Conservation (phyloP, 768 basidiomycete genomes). For the Holtermannia corniformis region DNA sequence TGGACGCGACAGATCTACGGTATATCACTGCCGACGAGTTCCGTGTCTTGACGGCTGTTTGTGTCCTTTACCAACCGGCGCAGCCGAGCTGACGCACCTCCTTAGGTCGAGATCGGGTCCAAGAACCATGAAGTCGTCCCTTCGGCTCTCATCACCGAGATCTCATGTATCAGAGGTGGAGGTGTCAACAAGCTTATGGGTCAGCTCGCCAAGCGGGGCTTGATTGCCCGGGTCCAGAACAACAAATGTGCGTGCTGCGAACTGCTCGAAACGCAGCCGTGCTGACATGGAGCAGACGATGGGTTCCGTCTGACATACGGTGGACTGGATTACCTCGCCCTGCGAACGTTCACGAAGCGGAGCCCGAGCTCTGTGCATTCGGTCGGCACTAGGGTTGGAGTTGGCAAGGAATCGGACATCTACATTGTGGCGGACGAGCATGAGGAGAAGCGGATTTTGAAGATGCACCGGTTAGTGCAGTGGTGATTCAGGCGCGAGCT, state of each 20-base stretch:
- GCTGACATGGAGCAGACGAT: conserved; percentile 58
- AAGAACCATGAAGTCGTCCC: conserved; percentile 98
- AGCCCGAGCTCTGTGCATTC: conserved; percentile 64
- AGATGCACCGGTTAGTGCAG: conserved; percentile 69
- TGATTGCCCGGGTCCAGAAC: conserved; percentile 83
- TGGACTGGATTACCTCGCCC: conserved; percentile 93
- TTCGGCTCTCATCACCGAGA: conserved; percentile 73
- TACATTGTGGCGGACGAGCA: conserved; percentile 56
- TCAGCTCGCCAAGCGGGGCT: conserved; percentile 77
- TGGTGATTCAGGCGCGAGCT: conserved; percentile 1
- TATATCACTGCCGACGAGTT: conserved; percentile 90
- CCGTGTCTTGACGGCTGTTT: conserved; percentile 85
- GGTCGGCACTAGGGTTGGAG: conserved; percentile 95
- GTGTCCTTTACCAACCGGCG: conserved; percentile 10
- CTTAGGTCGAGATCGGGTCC: conserved; percentile 89
- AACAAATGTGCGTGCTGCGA: conserved; percentile 59
- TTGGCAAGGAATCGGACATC: conserved; percentile 91
- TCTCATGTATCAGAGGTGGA: conserved; percentile 83
- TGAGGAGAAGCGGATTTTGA: conserved; percentile 78
- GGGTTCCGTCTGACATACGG: conserved; percentile 96
- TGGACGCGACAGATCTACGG: conserved; percentile 87
- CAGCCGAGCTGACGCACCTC: not conserved
- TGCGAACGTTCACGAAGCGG: conserved; percentile 82
- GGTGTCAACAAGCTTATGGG: conserved; percentile 90
- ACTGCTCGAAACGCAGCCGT: not conserved